These are phyloP conservation scores for Saccharomyces eubayanus DNA, from an alignment of 805 yeast genomes.

Conservation along the genomic window DNA sequence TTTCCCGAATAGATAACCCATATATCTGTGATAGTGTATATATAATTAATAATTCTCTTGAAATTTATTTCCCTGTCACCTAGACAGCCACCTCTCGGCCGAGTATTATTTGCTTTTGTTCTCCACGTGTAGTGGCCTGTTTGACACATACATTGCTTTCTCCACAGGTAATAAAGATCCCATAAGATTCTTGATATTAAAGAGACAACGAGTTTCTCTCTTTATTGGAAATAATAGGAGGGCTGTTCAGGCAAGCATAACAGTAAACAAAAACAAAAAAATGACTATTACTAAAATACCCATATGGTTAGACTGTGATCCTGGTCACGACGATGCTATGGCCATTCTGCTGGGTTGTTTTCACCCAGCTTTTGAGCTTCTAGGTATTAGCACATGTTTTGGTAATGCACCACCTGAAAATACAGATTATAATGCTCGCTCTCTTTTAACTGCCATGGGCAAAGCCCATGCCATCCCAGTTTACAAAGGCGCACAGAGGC, in stretches of 20 bases:
- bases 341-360: conserved; percentile 59
- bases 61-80: not conserved
- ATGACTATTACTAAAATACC: conserved; percentile 40
- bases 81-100: not conserved
- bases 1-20: not conserved
- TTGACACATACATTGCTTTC: not conserved
- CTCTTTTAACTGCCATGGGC: conserved; percentile 53
- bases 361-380: conserved; percentile 47
- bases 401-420: conserved; percentile 59
- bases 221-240: not conserved
- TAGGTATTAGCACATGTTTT: conserved; percentile 69
- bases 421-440: conserved; percentile 63
- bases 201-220: not conserved
- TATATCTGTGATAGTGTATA: not conserved
- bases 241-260: not conserved
- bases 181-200: not conserved
- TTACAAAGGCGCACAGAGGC: conserved; percentile 54
- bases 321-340: conserved; percentile 83
- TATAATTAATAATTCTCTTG: not conserved
- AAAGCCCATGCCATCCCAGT: conserved; percentile 45
- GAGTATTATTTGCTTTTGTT: not conserved
- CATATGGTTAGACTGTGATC: conserved; percentile 86
- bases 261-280: not conserved
- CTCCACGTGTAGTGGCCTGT: not conserved
- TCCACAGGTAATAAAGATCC: not conserved